Evolutionary conservation across 176 grass and related monocot species (phyloP).

Genomic region (Rhynchospora breviuscula): DNA sequence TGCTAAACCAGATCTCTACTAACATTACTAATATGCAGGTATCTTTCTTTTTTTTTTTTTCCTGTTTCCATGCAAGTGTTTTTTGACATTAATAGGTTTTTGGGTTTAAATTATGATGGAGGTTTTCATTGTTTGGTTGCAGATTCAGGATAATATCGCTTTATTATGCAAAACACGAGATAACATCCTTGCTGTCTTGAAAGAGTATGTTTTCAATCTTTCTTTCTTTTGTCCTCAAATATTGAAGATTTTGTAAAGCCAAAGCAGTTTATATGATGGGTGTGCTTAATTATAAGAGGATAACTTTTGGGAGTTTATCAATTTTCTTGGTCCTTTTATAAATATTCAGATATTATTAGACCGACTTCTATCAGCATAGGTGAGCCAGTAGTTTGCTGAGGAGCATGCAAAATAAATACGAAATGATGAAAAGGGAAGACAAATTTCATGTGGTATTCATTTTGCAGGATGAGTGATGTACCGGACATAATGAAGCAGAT

Average conservation of each 20-base stretch:
- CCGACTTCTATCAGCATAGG: not conserved
- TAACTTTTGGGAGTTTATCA: not conserved
- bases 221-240: slow-evolving; percentile 3
- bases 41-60: slow-evolving; percentile 5
- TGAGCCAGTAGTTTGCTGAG: not conserved
- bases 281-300: not conserved
- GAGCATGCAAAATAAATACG: not conserved
- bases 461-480: slow-evolving; percentile 79
- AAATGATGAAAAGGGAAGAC: not conserved
- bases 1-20: slow-evolving; percentile 66
- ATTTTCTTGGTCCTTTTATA: slow-evolving; percentile 9
- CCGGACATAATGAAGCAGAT: slow-evolving; percentile 99
- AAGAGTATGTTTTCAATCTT: slow-evolving; percentile 60
- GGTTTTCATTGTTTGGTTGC: slow-evolving; percentile 16
- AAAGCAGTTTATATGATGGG: slow-evolving; percentile 5
- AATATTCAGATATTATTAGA: not conserved
- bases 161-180: slow-evolving; percentile 77
- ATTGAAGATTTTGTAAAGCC: not conserved
- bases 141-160: slow-evolving; percentile 84
- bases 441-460: slow-evolving; percentile 6
- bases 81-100: not conserved
- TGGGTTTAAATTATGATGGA: not conserved
- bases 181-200: slow-evolving; percentile 73
- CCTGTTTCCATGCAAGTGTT: not conserved
- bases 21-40: slow-evolving; percentile 85